Conservation (phyloP, 1,139 yeast species). For the Meyerozyma smithsonii region DNA sequence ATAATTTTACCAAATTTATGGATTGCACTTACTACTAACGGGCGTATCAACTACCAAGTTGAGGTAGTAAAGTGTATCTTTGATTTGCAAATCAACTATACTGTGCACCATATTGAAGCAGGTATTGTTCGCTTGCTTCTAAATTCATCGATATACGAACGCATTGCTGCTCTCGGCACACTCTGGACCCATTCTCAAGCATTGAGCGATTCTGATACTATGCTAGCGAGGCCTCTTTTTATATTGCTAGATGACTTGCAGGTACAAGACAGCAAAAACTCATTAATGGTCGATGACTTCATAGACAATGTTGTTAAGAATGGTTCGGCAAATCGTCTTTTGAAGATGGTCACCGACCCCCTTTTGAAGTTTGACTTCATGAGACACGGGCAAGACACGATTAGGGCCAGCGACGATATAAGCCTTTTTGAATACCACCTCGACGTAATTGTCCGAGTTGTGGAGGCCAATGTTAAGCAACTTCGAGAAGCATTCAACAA, state of each 20-base stretch:
- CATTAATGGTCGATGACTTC: constrained; percentile 53
- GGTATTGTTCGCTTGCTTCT: constrained; percentile 49
- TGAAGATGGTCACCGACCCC: constrained; percentile 52
- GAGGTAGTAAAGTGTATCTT: constrained; percentile 55
- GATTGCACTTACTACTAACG: constrained; percentile 39
- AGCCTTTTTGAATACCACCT: constrained; percentile 56
- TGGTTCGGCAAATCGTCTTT: constrained; percentile 56
- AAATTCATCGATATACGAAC: constrained; percentile 27
- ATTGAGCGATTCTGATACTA: constrained; percentile 35
- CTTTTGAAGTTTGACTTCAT: constrained; percentile 38
- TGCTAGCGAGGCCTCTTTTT: constrained; percentile 64
- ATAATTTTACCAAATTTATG: constrained; percentile 40
- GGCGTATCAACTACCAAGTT: constrained; percentile 51
- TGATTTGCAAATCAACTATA: constrained; percentile 34
- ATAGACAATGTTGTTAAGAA: constrained; percentile 44
- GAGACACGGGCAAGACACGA: constrained; percentile 12
- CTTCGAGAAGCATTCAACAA: constrained; percentile 45
- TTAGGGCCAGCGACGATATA: constrained; percentile 45
- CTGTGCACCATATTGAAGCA: constrained; percentile 51
- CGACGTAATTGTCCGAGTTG: constrained; percentile 45
- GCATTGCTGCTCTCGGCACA: constrained; percentile 47
- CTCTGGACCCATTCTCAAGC: constrained; percentile 58
- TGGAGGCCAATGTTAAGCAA: constrained; percentile 38
- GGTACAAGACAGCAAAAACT: constrained; percentile 35
- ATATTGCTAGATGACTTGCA: constrained; percentile 60